Conservation (phyloP, 768 basidiomycete species). For the Podaxis sp. region DNA sequence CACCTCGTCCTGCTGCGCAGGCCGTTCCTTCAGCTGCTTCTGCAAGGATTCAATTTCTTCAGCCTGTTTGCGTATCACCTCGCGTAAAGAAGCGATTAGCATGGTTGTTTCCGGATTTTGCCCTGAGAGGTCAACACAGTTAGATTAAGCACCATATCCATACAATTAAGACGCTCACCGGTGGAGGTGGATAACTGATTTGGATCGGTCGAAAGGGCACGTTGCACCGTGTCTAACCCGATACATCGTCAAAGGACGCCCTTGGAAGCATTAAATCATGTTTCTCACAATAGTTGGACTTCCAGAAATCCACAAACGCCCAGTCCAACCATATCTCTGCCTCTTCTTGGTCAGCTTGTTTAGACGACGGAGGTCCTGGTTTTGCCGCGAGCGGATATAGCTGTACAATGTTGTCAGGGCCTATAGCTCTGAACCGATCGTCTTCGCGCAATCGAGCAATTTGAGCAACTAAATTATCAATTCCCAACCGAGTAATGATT, state of each 20-base stretch:
- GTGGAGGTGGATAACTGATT: conserved; percentile 58
- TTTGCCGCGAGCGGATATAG: conserved; percentile 40
- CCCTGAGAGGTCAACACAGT: conserved; percentile 32
- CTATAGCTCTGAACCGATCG: conserved; percentile 86
- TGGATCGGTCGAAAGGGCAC: conserved; percentile 69
- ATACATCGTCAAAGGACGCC: neutral
- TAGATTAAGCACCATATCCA: conserved; percentile 10
- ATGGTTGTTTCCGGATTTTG: conserved; percentile 76
- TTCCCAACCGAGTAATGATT: conserved; percentile 86
- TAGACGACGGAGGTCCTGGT: conserved; percentile 31
- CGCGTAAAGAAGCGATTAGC: conserved; percentile 80
- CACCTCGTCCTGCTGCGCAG: conserved; percentile 30
- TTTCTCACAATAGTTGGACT: conserved; percentile 89
- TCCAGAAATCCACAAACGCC: conserved; percentile 98
- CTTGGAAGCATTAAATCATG: neutral
- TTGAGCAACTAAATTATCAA: conserved; percentile 84
- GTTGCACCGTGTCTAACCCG: conserved; percentile 67
- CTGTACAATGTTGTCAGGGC: conserved; percentile 79
- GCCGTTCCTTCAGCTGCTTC: conserved; percentile 45
- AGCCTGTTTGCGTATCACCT: conserved; percentile 80
- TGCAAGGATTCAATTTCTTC: conserved; percentile 73
- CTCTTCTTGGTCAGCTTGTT: conserved; percentile 49
- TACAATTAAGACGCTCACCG: conserved; percentile 36
- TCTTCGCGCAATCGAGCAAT: conserved; percentile 90
- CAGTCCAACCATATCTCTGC: conserved; percentile 98